Evolutionary conservation across 75 land plant genomes (phyloP).

Genomic region (Selaginella tamariscina): DNA sequence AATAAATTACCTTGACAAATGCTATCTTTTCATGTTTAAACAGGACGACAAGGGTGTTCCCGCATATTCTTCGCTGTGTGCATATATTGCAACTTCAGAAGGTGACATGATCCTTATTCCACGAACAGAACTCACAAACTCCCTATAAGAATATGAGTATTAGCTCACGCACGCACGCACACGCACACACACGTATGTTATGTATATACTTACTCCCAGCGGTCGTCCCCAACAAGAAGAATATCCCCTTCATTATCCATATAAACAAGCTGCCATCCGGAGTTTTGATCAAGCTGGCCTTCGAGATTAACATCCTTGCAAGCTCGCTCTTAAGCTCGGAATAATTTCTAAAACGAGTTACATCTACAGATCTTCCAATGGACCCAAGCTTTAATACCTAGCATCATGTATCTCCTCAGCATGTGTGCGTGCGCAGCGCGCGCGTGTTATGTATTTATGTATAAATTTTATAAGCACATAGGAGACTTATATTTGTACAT

Average conservation of each 20-base stretch:
- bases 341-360: conserved; percentile 57
- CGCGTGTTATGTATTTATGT: too few relatives aligned
- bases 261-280: conserved; percentile 91
- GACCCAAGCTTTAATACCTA: conserved; percentile 91
- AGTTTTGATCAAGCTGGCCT: conserved; percentile 58
- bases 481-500: too few relatives aligned
- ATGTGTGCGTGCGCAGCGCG: too few relatives aligned
- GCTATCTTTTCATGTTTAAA: too few relatives aligned
- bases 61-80: neutral
- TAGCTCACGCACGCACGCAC: neutral
- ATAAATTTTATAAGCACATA: too few relatives aligned
- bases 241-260: conserved; percentile 90
- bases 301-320: conserved; percentile 77
- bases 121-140: conserved; percentile 82
- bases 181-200: neutral
- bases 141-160: conserved; percentile 37
- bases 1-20: too few relatives aligned
- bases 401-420: neutral
- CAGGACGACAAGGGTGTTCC: neutral
- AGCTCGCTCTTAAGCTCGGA: conserved; percentile 56
- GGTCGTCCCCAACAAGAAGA: conserved; percentile 97
- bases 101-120: conserved; percentile 83
- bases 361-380: conserved; percentile 94
- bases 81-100: conserved; percentile 36
- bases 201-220: conserved; percentile 84